These are phyloP conservation scores for Clonostachys rosea DNA, from an alignment of 2,329 filamentous ascomycete genomes.

Conservation along the genomic window DNA sequence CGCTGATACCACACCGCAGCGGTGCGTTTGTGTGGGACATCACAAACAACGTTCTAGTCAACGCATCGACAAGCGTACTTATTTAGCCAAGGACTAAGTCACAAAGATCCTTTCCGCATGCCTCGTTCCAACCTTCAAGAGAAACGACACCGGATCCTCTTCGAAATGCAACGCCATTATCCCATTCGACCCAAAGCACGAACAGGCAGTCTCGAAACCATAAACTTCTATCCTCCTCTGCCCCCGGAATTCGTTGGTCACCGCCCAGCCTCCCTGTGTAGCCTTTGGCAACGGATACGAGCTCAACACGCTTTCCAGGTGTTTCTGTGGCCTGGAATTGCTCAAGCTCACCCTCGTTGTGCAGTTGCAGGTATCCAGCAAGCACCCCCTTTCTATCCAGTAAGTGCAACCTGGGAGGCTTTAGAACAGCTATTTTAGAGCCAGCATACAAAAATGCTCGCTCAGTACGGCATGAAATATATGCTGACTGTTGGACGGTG, in stretches of 20 bases:
- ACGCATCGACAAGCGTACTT: no score
- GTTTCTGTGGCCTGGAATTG: slow-evolving; percentile 1
- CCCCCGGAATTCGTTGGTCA: slow-evolving; percentile 30
- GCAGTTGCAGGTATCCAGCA: slow-evolving; percentile 38
- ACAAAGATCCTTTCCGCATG: no score
- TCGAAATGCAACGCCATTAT: slow-evolving; percentile 32
- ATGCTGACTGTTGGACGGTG: no score
- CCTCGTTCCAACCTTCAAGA: no score
- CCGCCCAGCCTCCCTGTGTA: slow-evolving; percentile 33
- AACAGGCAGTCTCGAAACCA: slow-evolving; percentile 37
- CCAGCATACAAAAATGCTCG: no score
- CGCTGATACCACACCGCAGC: no score
- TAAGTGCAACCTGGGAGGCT: no score
- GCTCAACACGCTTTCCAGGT: slow-evolving; percentile 19
- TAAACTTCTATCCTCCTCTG: slow-evolving; percentile 33
- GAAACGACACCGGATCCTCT: slow-evolving; percentile 14
- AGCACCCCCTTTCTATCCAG: slow-evolving; percentile 24
- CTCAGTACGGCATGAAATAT: no score
- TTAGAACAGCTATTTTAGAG: no score
- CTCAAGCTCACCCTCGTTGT: slow-evolving; percentile 36
- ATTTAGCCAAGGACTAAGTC: no score
- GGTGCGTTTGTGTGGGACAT: no score
- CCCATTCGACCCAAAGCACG: slow-evolving; percentile 39
- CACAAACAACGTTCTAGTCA: no score
- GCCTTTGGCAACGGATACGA: slow-evolving; percentile 32